Evolutionary conservation across 1,284 basidiomycete species (phyloP), one percentile per base, ranked within the genome.

Genomic region (Leccinum fuscescens): DNA sequence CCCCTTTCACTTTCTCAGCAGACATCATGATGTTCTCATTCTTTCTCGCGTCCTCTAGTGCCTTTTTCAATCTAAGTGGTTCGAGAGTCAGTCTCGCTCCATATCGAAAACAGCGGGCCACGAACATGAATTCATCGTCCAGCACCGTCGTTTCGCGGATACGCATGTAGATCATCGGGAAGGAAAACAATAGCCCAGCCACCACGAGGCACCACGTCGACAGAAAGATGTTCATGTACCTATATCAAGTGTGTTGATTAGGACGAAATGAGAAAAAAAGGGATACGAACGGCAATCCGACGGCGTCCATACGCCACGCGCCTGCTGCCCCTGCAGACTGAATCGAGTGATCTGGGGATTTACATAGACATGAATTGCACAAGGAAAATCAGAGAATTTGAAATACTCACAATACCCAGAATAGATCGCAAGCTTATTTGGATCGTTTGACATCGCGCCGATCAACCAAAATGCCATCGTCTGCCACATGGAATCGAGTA

Each of bases 401-500:
- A 37, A 27, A 62, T 14, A n/a, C 75, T 60, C 59, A 76, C 76
- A 78, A 48, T 79, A 76, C 1, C 78, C 78, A n/a, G 76, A 65
- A 62, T 78, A 71, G 54, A 77, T 73, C 0, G 77, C 78, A 6
- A 80, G 66, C 55, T 77, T 75, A 31, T 68, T 70, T 3, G 74
- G 71, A 29, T 79, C 73, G 46, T 79, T 78, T 37, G 71, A 73
- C 71, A 79, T 74, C 11, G 76, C 73, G 6, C 78, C 78, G 63
- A 77, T 74, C 59, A 76, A 67, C 77, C 75, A 77, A 63, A 77
- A 78, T 35, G 63, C 63, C 35, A 66, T 69, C 14, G 78, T 79
- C 58, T 79, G 78, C 76, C 77, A 79, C 70, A 79, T 74, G 2
- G 78, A 66, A 62, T 79, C 78, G 20, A 78, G 66, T 9, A 79